Evolutionary conservation across 345 rosid genomes (phyloP), one percentile per base, ranked within the genome.

Genomic region (Bruguiera parviflora): DNA sequence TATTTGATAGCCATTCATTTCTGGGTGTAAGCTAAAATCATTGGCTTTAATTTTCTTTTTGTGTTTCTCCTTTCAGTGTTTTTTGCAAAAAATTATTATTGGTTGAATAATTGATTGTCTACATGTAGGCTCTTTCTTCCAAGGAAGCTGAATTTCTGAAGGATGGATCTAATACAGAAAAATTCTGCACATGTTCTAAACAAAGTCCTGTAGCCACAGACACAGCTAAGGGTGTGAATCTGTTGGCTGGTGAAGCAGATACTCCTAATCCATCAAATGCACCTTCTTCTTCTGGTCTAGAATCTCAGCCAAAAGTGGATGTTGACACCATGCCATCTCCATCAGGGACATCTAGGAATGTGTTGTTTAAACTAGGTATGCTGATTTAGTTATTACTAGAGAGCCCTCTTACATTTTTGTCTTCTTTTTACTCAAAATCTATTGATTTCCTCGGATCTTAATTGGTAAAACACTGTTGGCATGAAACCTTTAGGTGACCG

Each of bases 131-230:
- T 66, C 67, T 89, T 79, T 83, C 94, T 79, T 86, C 90, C 49
- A 92, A 92, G 83, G 90, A 90, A 84, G 85, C 82, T 9, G 96
- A 88, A 78, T 67, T 83, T 71, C 70, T 84, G 81, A 90, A 87
- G 81, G 91, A 88, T 72, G 98, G 86, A 65, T 61, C 66, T 63
- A 77, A 67, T 81, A 73, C 80, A 4, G 91, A 85, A 51, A 93
- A 91, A 77, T 80, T 79, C 61, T 83, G 81, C 78, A 71, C 61
- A 71, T 85, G 80, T 61, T 24, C 78, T 19, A 87, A 85, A 66
- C 89, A 81, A 73, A 80, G 61, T 74, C 73, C 79, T 70, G 71
- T 56, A 53, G 68, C 84, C 65, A 39, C 80, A 69, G 89, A 86
- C 73, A 60, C 69, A 66, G 70, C 77, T 49, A 88, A 85, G 83